These are phyloP conservation scores for Starmerella lactis-condensi DNA, from an alignment of 805 yeast genomes.

Conservation along the genomic window DNA sequence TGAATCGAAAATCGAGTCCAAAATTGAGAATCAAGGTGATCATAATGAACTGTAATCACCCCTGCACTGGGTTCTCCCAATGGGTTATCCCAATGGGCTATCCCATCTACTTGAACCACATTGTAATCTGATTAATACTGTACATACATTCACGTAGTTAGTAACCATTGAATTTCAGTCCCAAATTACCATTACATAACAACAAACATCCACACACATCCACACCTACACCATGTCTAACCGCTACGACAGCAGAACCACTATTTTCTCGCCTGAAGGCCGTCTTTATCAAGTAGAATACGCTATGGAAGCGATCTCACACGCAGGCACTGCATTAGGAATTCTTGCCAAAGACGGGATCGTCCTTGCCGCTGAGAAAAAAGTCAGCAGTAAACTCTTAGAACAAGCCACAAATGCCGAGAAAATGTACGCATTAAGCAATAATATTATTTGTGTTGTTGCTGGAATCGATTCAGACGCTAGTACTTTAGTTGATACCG, in stretches of 20 bases:
- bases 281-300: conserved; percentile 91
- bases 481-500: conserved; percentile 66
- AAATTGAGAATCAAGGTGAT: no score
- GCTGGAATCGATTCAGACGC: conserved; percentile 99
- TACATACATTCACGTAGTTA: background rate
- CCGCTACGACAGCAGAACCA: conserved; percentile 98
- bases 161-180: background rate
- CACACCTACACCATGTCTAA: conserved; percentile 35
- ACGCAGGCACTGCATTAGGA: conserved; percentile 71
- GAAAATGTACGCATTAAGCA: conserved; percentile 72
- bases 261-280: conserved; percentile 97
- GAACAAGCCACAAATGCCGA: conserved; percentile 91
- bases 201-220: no score
- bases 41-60: no score
- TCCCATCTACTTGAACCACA: background rate
- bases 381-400: conserved; percentile 75
- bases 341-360: conserved; percentile 68
- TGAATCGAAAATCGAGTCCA: no score
- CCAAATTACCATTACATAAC: no score
- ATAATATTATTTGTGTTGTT: conserved; percentile 61
- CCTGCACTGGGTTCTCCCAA: no score
- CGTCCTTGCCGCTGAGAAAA: conserved; percentile 90
- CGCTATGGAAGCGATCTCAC: conserved; percentile 77
- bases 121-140: background rate
- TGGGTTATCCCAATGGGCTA: no score